Evolutionary conservation across 1,284 basidiomycete genomes (phyloP), one percentile per base, ranked within the genome.

Genomic region (Takashimella koratensis): DNA sequence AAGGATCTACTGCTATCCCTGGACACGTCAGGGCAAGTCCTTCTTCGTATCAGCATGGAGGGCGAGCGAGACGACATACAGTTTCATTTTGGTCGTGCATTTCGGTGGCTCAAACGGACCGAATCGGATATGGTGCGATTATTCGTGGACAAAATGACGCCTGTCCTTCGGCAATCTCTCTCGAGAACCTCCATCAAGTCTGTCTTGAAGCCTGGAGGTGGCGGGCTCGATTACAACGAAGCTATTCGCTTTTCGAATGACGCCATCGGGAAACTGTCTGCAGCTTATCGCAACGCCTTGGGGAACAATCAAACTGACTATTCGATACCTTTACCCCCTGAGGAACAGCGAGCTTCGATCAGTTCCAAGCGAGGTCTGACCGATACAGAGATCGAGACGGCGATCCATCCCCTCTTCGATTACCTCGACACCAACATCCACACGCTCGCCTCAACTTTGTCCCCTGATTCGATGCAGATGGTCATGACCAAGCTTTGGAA

Each of bases 101-200:
- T 98, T 81, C 82, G 95, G 39, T 93, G 87, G 45, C 75, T 99
- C 64, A 98, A 98, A 77, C 81, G 95, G 22, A 88, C 92, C 0
- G 94, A 98, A 71, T 86, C 84, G 21, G 95, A 98, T 66, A 98
- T 99, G 96, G 84, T 95, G 45, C 83, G 93, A 6, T 89, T 90
- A 44, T 95, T 98, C 73, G 90, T 98, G 49, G 95, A 98, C 79
- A 98, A 98, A 93, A 97, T 98, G 89, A 84, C 88, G 12, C 91
- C 95, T 0, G 88, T 95, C 67, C 87, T 98, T 63, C 86, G 88
- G 43, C 89, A 97, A 71, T 92, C 87, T 54, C 78, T 98, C 10
- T 97, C 93, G 2, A 81, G 88, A 3, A 77, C 76, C 13, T 82
- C 90, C 10, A 79, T 97, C 63, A 90, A 86, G 74, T 82, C 83